Evolutionary conservation across 352 stramenopile species (phyloP), one percentile per base, ranked within the genome.

Genomic region (Paralagenidium karlingii): DNA sequence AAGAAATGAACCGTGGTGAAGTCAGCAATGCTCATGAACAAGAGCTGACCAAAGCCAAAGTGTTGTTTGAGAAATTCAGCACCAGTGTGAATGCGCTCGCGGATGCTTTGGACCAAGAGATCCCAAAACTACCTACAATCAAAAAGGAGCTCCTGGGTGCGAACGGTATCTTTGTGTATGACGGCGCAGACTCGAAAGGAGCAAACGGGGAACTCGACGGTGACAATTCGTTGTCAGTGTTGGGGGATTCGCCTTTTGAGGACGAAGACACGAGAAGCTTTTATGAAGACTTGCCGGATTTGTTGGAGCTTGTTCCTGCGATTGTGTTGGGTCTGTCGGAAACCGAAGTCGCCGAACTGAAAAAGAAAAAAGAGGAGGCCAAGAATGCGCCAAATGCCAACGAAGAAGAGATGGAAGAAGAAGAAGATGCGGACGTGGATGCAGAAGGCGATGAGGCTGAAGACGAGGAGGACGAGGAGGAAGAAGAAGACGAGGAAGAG

Each of bases 201-300:
- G 30, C 30, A 36, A 49, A 63, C 58, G 30, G 59, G 61, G 44
- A 87, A 60, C 37, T 94, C 65, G 54, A 69, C 44, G 55, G 64
- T 67, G 54, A 94, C 58, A n/a, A n/a, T n/a, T 24, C 78, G 84
- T 7, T 22, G 16, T 37, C 51, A 68, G 8, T 59, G 79, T 39
- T 71, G 87, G 55, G 82, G 42, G 71, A 74, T 16, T 68, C 68
- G n/a, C 84, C 92, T 2, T 98, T 97, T 46, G 93, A 97, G 47
- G 92, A 98, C 47, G 90, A 97, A 55, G 91, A 97, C 39, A 97
- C 85, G 25, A 78, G 90, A 3, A 78, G 73, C 5, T 98, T 99
- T 68, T 99, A 99, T 53, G 87, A 96, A 58, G 93, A 98, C 57
- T 54, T 98, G 40, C 94, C 95, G 10, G 88, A 98, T 54, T 61